These are phyloP conservation scores for Oligophagozyma castellii DNA, from an alignment of 1,139 yeast genomes.

Conservation along the genomic window DNA sequence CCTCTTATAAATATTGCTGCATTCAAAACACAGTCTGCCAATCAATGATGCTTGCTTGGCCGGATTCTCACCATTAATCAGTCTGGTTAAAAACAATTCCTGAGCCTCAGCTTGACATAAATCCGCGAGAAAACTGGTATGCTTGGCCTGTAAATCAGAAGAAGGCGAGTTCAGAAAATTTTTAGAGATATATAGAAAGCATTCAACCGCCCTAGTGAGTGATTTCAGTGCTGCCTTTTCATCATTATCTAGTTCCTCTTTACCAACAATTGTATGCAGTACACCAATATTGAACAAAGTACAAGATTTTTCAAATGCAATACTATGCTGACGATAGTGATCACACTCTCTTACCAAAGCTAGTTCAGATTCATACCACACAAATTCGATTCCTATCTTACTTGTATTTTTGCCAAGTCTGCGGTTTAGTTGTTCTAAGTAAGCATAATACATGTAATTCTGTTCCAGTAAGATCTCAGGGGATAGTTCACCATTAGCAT, in stretches of 20 bases:
- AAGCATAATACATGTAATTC: constrained; percentile 64
- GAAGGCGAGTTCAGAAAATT: constrained; percentile 88
- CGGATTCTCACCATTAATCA: constrained; percentile 29
- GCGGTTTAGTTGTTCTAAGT: constrained; percentile 64
- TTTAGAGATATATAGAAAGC: constrained; percentile 57
- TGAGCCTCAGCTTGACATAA: constrained; percentile 81
- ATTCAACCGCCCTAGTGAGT: constrained; percentile 71
- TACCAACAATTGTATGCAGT: constrained; percentile 35
- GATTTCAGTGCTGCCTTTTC: constrained; percentile 46
- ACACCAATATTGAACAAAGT: constrained; percentile 64
- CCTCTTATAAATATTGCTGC: constrained; percentile 41
- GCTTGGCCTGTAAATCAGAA: constrained; percentile 56
- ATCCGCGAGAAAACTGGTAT: constrained; percentile 49
- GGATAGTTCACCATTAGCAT: constrained; percentile 35
- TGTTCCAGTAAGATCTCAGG: constrained; percentile 34
- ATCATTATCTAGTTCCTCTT: constrained; percentile 30
- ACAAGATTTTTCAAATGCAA: constrained; percentile 86
- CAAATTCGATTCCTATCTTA: constrained; percentile 48
- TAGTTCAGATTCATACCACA: constrained; percentile 64
- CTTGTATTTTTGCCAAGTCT: constrained; percentile 53
- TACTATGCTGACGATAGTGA: constrained; percentile 44
- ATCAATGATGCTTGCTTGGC: constrained; percentile 47
- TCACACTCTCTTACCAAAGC: constrained; percentile 28
- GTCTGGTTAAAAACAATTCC: constrained; percentile 61
- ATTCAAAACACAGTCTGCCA: constrained; percentile 55